Evolutionary conservation across 2,329 filamentous ascomycete genomes (phyloP).

Genomic region (Cadophora luteo-olivacea): DNA sequence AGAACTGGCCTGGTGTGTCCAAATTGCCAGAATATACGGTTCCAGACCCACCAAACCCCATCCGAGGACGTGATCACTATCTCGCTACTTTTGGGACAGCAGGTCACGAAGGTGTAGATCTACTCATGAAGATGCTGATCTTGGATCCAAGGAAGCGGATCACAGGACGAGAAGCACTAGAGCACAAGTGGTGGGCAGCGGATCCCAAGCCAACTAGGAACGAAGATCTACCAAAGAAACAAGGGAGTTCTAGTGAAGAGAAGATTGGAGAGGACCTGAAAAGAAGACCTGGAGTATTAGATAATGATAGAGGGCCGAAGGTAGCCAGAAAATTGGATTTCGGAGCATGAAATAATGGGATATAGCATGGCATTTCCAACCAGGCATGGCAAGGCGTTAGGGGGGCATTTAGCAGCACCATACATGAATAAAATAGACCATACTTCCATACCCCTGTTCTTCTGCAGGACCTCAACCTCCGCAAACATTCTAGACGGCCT

Average conservation of each 20-base stretch:
- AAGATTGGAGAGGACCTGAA: slow-evolving; percentile 85
- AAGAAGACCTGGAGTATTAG: slow-evolving; percentile 74
- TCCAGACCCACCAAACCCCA: slow-evolving; percentile 58
- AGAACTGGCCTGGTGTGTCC: slow-evolving; percentile 93
- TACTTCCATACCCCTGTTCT: slow-evolving; percentile 1
- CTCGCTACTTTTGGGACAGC: slow-evolving; percentile 78
- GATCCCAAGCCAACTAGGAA: slow-evolving; percentile 85
- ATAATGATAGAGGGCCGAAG: slow-evolving; percentile 73
- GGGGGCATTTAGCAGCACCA: neutral
- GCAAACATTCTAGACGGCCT: neutral
- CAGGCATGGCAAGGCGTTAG: neutral
- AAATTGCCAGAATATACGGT: slow-evolving; percentile 82
- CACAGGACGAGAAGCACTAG: slow-evolving; percentile 77
- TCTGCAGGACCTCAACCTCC: neutral
- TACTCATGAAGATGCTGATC: slow-evolving; percentile 83
- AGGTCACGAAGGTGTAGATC: slow-evolving; percentile 82
- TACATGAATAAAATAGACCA: neutral
- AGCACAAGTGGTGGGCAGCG: slow-evolving; percentile 84
- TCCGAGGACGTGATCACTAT: slow-evolving; percentile 76
- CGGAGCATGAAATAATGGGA: slow-evolving; percentile 33
- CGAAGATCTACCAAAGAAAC: slow-evolving; percentile 80
- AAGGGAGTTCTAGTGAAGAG: slow-evolving; percentile 64
- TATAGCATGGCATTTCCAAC: neutral
- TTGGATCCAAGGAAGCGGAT: slow-evolving; percentile 88
- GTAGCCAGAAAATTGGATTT: slow-evolving; percentile 46